Evolutionary conservation across 495 filamentous ascomycete genomes (phyloP), one percentile per base, ranked within the genome.

Genomic region (Parachaetomium inaequale): DNA sequence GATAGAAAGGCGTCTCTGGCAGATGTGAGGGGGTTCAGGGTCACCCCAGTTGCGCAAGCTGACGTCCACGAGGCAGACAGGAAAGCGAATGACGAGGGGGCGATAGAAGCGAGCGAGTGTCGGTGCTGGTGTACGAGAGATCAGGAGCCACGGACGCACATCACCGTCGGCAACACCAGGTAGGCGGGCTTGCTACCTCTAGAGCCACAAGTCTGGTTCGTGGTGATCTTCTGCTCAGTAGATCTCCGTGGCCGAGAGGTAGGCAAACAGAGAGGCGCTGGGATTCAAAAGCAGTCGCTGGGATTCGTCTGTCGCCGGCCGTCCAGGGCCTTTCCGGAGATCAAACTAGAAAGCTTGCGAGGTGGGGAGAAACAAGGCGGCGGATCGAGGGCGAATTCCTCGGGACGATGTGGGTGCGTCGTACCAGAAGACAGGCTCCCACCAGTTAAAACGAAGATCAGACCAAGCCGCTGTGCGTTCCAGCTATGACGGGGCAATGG

Each of bases 391-490:
- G 62, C 46, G 59, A 59, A 38, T 62, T 62, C 53, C 53, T 63
- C 45, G 55, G 68, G 54, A 32, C 25, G 61, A 59, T 59, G 58
- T 57, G 52, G 53, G 46, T 72, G 68, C 23, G 70, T 67, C 49
- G 69, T 70, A 66, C 63, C 62, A 63, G 46, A 51, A 67, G 67
- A 62, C 47, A 55, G 66, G 58, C 59, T 28, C 61, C 61, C 58
- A 64, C 65, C 61, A 67, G 70, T 67, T 54, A 68, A 70, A 72
- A 66, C 53, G 64, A 68, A 63, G 73, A 75, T 75, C 68, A 69
- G 65, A 72, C 65, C 58, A 45, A 49, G 53, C 61, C 50, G 54
- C 45, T 32, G 64, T 52, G 49, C 26, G 47, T 59, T 55, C 52
- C n/a, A 54, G 62, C 36, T 23, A 62, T 40, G 46, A 55, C 32